Percentiles rank a stretch among this genome's conserved stretches.
Conservation (phyloP, 352 stramenopile genomes). For the Globisporangium yorkense region DNA sequence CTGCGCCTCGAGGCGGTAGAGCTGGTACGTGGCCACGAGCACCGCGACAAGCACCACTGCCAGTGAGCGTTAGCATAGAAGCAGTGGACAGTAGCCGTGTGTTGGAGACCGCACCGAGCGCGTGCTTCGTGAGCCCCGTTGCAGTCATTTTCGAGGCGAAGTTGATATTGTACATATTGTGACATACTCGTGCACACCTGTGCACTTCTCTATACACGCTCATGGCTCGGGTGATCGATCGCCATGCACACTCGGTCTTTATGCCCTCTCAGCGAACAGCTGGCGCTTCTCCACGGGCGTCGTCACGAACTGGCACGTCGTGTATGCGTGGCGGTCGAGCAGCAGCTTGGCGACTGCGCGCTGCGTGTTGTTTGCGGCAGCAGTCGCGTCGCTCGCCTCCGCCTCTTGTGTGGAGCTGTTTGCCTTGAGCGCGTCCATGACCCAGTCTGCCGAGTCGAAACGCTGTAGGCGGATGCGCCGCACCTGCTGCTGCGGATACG, state of each 20-base stretch:
- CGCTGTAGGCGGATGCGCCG: constrained; percentile 51
- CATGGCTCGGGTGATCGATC: too few relatives aligned
- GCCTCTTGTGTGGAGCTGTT: background rate
- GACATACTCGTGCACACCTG: too few relatives aligned
- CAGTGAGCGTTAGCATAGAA: background rate
- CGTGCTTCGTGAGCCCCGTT: constrained; percentile 26
- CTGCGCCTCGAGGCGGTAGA: constrained; percentile 46
- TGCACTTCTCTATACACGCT: background rate
- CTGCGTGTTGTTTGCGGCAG: background rate
- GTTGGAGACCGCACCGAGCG: constrained; percentile 18
- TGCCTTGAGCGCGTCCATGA: constrained; percentile 20
- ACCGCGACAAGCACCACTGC: constrained; percentile 56
- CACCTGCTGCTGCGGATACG: constrained; percentile 31
- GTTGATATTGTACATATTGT: too few relatives aligned
- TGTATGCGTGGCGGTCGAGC: constrained; percentile 53
- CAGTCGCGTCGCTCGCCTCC: constrained; percentile 5
- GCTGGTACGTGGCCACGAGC: constrained; percentile 51
- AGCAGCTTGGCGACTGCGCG: constrained; percentile 39
- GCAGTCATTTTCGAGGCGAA: background rate
- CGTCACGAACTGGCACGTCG: constrained; percentile 38
- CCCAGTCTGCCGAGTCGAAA: constrained; percentile 75
- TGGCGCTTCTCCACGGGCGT: constrained; percentile 20
- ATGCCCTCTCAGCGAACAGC: constrained; percentile 17
- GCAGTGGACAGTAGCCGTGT: background rate
- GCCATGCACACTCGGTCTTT: background rate